A percentile compares a stretch with the other conserved stretches of the same genome.
phyloP scores from a whole-genome alignment of 495 filamentous ascomycete species.

The Eremomyces bilateralis region DNA sequence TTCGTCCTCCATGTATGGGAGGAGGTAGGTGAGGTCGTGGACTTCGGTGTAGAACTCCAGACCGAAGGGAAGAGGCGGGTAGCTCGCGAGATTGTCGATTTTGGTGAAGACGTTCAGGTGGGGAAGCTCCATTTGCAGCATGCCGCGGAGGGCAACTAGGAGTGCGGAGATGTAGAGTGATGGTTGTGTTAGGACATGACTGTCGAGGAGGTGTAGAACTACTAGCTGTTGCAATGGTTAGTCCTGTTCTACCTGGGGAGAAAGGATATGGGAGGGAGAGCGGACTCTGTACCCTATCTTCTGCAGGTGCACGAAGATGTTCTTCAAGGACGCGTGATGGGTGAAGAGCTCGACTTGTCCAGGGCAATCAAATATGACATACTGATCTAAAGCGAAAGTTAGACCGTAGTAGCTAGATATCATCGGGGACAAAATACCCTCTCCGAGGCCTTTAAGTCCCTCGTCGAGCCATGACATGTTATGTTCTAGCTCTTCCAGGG shows the following conservation, averaged over 20 bases:
- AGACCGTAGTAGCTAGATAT: too few species aligned
- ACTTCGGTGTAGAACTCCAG: slow-evolving; percentile 95
- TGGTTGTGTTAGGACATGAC: slow-evolving; percentile 72
- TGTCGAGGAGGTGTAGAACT: slow-evolving; percentile 75
- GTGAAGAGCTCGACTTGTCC: slow-evolving; percentile 95
- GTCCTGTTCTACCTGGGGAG: slow-evolving; percentile 3
- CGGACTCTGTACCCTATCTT: slow-evolving; percentile 81
- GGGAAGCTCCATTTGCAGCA: slow-evolving; percentile 93
- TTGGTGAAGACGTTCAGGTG: slow-evolving; percentile 93
- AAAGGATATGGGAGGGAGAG: slow-evolving; percentile 10
- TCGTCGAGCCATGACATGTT: slow-evolving; percentile 80
- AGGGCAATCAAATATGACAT: slow-evolving; percentile 87
- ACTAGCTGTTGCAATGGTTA: slow-evolving; percentile 40
- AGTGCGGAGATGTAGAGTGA: slow-evolving; percentile 88
- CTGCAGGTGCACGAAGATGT: slow-evolving; percentile 73
- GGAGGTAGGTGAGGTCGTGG: slow-evolving; percentile 71
- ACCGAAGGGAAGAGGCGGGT: slow-evolving; percentile 71
- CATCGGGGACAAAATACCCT: too few species aligned
- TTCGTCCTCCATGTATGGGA: slow-evolving; percentile 48
- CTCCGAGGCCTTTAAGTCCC: slow-evolving; percentile 21
- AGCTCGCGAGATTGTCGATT: slow-evolving; percentile 72
- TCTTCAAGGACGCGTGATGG: slow-evolving; percentile 72
- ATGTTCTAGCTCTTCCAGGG: slow-evolving; percentile 81
- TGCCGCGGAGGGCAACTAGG: slow-evolving; percentile 76
- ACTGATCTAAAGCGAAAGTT: slow-evolving; percentile 50